Base-by-base conservation (phyloP, 345 rosid species). In the Sonneratia caseolaris region DNA sequence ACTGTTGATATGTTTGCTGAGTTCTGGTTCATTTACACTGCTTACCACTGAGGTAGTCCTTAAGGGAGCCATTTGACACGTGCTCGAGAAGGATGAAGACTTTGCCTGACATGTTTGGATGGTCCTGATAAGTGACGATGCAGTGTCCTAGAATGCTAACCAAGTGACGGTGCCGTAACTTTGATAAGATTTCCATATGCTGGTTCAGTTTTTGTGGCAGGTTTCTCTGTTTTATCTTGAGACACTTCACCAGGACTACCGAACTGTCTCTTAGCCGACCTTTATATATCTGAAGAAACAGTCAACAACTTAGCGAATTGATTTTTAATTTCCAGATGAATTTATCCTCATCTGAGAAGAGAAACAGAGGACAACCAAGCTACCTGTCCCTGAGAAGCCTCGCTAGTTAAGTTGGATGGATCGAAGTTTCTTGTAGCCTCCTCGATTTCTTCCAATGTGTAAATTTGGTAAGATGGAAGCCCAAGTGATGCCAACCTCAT, bases 61-160 rank as follows among this genome's bases (percentile, higher is more conserved):
- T 71, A 71, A 94, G 80, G 2, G 96, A 84, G 75, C 96, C 96
- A 15, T 86, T 87, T 16, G 93, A 77, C 65, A 94, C 70, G 78
- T 90, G 80, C 72, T 94, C 95, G 68, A 88, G 86, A 70, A 94
- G 85, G 36, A 91, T 75, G 65, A 88, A 94, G 65, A 89, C 82
- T 0, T 86, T 84, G 80, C 75, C 80, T 27, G 79, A 70, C 32
- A 81, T 73, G 37, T 82, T 86, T 62, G 90, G 84, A 76, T 87
- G 94, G 45, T 90, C 96, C 82, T 88, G 90, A 71, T 82, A 83
- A 73, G 86, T 84, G 21, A 83, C 92, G 11, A 88, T 79, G 77
- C 93, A 88, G 71, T 94, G 96, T 75, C 98, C 98, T 36, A 91
- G 88, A 82, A 88, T 85, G 45, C 96, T 88, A 71, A 85, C 93